A percentile compares a stretch with the other conserved stretches of the same genome.
Evolutionary conservation across 768 basidiomycete species (phyloP).

Genomic region (Crassisporium funariophilum): DNA sequence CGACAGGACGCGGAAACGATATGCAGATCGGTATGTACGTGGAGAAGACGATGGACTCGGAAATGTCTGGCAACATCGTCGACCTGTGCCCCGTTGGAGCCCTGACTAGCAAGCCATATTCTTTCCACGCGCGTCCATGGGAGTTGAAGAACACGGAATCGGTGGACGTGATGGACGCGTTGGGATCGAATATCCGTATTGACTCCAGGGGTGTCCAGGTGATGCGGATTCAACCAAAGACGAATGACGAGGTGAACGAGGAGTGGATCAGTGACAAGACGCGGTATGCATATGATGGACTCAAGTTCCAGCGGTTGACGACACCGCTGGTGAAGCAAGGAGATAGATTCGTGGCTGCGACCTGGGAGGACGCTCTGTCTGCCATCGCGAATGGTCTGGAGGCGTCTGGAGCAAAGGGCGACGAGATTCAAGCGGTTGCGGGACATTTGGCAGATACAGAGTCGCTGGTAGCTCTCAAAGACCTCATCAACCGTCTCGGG

Average conservation of each 20-base stretch:
- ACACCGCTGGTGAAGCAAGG: conserved; percentile 88
- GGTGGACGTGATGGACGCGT: conserved; percentile 91
- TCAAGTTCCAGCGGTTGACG: conserved; percentile 93
- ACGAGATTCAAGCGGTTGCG: conserved; percentile 95
- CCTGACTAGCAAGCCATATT: conserved; percentile 97
- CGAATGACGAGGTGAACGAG: conserved; percentile 98
- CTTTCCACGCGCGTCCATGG: conserved; percentile 97
- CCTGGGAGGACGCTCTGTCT: conserved; percentile 89
- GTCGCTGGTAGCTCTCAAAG: conserved; percentile 90
- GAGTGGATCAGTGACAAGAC: conserved; percentile 99
- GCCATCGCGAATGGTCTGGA: conserved; percentile 79
- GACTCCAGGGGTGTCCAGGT: conserved; percentile 95
- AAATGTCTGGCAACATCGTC: conserved; percentile 95
- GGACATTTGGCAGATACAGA: conserved; percentile 95
- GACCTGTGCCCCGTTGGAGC: conserved; percentile 99
- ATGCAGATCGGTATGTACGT: conserved; percentile 99
- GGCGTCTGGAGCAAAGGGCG: conserved; percentile 77
- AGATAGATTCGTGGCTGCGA: conserved; percentile 87
- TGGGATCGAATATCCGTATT: conserved; percentile 95
- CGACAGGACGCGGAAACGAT: conserved; percentile 96
- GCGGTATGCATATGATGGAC: conserved; percentile 93
- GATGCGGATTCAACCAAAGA: conserved; percentile 95
- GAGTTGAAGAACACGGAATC: conserved; percentile 98
- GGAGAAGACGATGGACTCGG: conserved; percentile 96
- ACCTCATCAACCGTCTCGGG: conserved; percentile 88